Evolutionary conservation across 2,329 filamentous ascomycete genomes (phyloP).

Genomic region (Pseudogymnoascus sp.): DNA sequence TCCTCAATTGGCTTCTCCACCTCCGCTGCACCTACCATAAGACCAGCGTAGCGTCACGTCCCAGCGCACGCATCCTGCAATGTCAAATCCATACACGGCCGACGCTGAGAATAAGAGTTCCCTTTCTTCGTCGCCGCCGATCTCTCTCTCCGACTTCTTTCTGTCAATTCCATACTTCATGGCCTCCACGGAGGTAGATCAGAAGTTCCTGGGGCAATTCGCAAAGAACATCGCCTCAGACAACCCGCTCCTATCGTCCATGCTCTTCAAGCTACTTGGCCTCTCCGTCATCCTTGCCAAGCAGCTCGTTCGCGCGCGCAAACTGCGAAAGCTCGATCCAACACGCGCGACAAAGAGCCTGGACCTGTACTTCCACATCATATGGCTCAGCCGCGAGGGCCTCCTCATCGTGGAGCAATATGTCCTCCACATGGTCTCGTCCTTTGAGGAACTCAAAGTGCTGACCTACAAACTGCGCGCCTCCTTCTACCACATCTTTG

Average conservation of each 20-base stretch:
- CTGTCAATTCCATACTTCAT: slow-evolving; percentile 39
- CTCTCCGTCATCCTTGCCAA: slow-evolving; percentile 80
- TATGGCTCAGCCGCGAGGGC: slow-evolving; percentile 92
- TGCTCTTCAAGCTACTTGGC: slow-evolving; percentile 84
- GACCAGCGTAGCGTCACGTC: slow-evolving; percentile 4
- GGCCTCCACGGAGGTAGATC: slow-evolving; percentile 95
- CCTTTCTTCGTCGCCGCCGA: slow-evolving; percentile 3
- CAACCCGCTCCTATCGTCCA: slow-evolving; percentile 69
- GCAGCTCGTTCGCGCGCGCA: slow-evolving; percentile 73
- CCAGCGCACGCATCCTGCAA: slow-evolving; percentile 1
- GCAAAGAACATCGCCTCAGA: slow-evolving; percentile 70
- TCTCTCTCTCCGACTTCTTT: background rate
- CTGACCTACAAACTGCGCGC: slow-evolving; percentile 85
- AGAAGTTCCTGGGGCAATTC: slow-evolving; percentile 88
- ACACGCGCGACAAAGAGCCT: slow-evolving; percentile 71
- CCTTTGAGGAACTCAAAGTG: slow-evolving; percentile 75
- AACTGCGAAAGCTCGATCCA: slow-evolving; percentile 71
- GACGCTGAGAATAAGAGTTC: background rate
- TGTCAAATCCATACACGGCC: background rate
- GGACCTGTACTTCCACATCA: slow-evolving; percentile 79
- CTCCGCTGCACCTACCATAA: slow-evolving; percentile 5
- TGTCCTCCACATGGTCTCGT: slow-evolving; percentile 73
- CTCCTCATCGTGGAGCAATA: slow-evolving; percentile 80
- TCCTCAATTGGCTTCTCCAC: slow-evolving; percentile 5
- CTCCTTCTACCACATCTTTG: slow-evolving; percentile 94